Evolutionary conservation across 768 basidiomycete genomes (phyloP), one percentile per base, ranked within the genome.

Genomic region (Sporobolomyces roseus): DNA sequence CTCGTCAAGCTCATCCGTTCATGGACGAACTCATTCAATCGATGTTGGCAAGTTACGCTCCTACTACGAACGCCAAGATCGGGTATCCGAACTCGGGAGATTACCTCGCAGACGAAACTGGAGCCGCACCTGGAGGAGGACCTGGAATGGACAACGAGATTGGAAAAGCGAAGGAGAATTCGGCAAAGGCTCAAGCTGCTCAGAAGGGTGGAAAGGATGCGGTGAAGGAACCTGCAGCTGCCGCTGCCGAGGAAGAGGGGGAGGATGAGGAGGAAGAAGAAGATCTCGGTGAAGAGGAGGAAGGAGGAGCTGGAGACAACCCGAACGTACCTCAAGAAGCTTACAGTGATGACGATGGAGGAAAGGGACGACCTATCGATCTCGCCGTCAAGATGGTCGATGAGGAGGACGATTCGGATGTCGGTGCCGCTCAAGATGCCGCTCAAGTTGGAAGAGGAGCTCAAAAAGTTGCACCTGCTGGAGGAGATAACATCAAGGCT

Each of bases 261-360:
- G 66, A 48, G 29, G 46, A 38, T 1, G 58, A 56, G 19, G 68
- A 60, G 19, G 46, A 66, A 8, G 66, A 65, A 6, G 70, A 68
- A 12, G 65, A 68, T 19, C 70, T 69, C 14, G 50, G 41, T 10
- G 75, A 74, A 19, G 71, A 71, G n/a, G 23, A 85, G 86, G 79
- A 84, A 82, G 68, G 53, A 17, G 65, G 56, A 21, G 88, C 85
- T 67, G 79, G 82, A 46, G 84, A 76, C 32, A 41, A 75, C 48
- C 75, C 77, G 12, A 66, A 61, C n/a, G 49, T 21, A 3, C 51
- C 74, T 19, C 74, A 71, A 19, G 58, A 63, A 41, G 43, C 54
- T 59, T 61, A 68, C 70, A n/a, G n/a, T n/a, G 64, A 70, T 48
- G 60, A 32, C 32, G 74, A 75, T 27, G 70, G 68, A 43, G 74